These are phyloP conservation scores for Brettanomyces bruxellensis DNA, from an alignment of 805 yeast species.

Conservation along the genomic window DNA sequence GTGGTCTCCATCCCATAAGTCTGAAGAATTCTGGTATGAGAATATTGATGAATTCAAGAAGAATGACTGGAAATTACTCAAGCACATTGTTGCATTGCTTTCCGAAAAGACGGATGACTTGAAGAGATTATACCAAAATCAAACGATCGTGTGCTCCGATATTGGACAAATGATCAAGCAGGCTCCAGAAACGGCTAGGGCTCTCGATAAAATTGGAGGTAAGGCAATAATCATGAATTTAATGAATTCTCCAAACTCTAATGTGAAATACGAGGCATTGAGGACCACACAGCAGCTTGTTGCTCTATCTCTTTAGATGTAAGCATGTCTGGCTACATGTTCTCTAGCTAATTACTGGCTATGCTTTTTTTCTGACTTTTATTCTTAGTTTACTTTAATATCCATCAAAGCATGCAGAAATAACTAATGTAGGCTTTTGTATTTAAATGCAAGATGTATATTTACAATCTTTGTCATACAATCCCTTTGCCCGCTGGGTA, in stretches of 20 bases:
- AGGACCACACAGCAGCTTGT: conserved; percentile 92
- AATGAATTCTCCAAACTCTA: conserved; percentile 71
- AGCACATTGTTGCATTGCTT: conserved; percentile 48
- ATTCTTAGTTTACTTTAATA: too few species aligned
- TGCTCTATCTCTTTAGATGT: conserved; percentile 45
- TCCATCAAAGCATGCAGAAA: too few species aligned
- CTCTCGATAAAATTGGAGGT: conserved; percentile 46
- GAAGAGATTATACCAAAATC: conserved; percentile 22
- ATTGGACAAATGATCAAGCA: conserved; percentile 51
- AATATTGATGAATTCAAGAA: conserved; percentile 70
- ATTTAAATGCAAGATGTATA: too few species aligned
- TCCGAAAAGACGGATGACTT: conserved; percentile 20
- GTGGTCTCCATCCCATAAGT: conserved; percentile 91
- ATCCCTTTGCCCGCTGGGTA: too few species aligned
- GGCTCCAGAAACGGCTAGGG: conserved; percentile 50
- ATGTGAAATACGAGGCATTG: conserved; percentile 89
- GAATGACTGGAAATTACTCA: conserved; percentile 64
- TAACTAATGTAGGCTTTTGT: too few species aligned
- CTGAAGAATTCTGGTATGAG: conserved; percentile 84
- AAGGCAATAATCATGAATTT: conserved; percentile 80
- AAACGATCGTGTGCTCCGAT: conserved; percentile 64
- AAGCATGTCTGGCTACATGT: background rate
- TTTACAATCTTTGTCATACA: too few species aligned
- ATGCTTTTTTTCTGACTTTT: too few species aligned
- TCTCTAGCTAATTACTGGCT: too few species aligned